Percentiles rank a stretch among this genome's conserved stretches.
phyloP scores from a whole-genome alignment of 768 basidiomycete species.

The Trametes elegans region DNA sequence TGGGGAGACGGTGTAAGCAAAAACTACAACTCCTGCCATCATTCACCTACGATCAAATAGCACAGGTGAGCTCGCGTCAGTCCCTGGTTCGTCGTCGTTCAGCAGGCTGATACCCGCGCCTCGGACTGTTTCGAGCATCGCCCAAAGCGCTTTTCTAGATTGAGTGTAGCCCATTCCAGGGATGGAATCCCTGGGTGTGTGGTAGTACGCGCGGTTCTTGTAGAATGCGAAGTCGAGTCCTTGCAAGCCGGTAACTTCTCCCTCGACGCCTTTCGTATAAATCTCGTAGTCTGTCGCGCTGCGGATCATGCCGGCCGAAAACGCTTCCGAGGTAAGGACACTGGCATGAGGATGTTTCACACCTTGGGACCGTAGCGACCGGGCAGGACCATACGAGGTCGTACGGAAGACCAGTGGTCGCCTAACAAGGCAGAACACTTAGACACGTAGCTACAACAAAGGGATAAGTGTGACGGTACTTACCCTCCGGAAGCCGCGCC shows the following conservation, averaged over 20 bases:
- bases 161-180: slow-evolving; percentile 50
- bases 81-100: slow-evolving; percentile 33
- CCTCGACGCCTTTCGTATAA: slow-evolving; percentile 44
- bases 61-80: slow-evolving; percentile 38
- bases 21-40: not conserved
- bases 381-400: slow-evolving; percentile 56
- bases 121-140: slow-evolving; percentile 69
- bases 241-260: slow-evolving; percentile 43
- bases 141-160: slow-evolving; percentile 61
- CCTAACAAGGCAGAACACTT: slow-evolving; percentile 32
- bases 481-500: slow-evolving; percentile 80
- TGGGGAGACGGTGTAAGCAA: too few relatives aligned
- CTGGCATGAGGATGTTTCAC: slow-evolving; percentile 73
- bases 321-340: slow-evolving; percentile 67
- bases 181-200: slow-evolving; percentile 71
- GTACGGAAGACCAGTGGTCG: slow-evolving; percentile 77
- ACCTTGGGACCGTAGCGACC: slow-evolving; percentile 39
- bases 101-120: slow-evolving; percentile 56
- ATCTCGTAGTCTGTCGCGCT: slow-evolving; percentile 75
- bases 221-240: slow-evolving; percentile 84
- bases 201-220: slow-evolving; percentile 68
- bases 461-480: slow-evolving; percentile 25
- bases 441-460: not conserved
- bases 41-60: slow-evolving; percentile 76
- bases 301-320: slow-evolving; percentile 59